These are phyloP conservation scores for Crinitomyces ghanaensis DNA, from an alignment of 805 yeast genomes.

Conservation along the genomic window DNA sequence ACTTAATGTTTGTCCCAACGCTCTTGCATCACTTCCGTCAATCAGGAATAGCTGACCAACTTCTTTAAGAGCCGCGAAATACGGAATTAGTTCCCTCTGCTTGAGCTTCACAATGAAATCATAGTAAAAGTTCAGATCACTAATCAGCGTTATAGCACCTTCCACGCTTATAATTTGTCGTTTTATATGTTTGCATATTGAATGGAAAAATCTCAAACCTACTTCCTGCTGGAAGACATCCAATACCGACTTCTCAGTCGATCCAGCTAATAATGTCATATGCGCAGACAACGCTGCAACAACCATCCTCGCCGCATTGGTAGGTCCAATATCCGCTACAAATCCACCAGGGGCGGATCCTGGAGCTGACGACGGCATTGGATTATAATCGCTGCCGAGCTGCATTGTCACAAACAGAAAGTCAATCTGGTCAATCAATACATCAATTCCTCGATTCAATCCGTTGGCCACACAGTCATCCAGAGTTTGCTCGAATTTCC, in stretches of 20 bases:
- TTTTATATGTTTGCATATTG: conserved; percentile 67
- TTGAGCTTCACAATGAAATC: conserved; percentile 51
- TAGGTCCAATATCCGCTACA: conserved; percentile 32
- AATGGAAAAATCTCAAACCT: conserved; percentile 72
- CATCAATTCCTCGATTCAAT: conserved; percentile 81
- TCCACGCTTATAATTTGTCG: conserved; percentile 58
- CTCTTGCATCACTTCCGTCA: conserved; percentile 62
- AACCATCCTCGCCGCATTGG: conserved; percentile 54
- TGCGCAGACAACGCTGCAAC: conserved; percentile 58
- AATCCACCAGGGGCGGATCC: conserved; percentile 8
- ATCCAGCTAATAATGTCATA: conserved; percentile 58
- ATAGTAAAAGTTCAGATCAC: conserved; percentile 71
- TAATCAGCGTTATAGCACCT: conserved; percentile 74
- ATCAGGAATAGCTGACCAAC: conserved; percentile 78
- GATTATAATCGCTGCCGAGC: conserved; percentile 52
- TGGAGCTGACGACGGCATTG: conserved; percentile 23
- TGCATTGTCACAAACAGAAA: conserved; percentile 44
- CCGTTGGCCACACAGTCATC: conserved; percentile 92
- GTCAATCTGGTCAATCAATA: conserved; percentile 71
- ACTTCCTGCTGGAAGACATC: conserved; percentile 93
- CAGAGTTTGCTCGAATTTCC: conserved; percentile 64
- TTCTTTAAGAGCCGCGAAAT: conserved; percentile 68
- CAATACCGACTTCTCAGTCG: conserved; percentile 77
- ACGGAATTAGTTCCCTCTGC: conserved; percentile 47
- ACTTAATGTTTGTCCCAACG: conserved; percentile 70